phyloP scores from a whole-genome alignment of 2,329 filamentous ascomycete genomes.

The Aspergillus melleus region DNA sequence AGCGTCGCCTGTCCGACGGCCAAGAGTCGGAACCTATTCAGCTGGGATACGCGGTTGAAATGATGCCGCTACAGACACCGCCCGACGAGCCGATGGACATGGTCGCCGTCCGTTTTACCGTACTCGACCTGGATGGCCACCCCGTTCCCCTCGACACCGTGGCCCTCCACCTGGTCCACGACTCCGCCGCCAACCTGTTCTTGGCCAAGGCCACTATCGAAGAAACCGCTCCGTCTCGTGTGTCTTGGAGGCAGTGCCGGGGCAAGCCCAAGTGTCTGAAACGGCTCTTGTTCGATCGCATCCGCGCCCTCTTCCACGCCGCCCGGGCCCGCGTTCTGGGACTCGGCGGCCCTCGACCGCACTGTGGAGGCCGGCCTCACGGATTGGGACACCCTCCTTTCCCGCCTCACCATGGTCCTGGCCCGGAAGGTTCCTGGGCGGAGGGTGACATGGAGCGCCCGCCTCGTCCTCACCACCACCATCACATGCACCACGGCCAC shows the following conservation, averaged over 20 bases:
- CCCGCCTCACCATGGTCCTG: slow-evolving; percentile 8
- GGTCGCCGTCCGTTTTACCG: slow-evolving; percentile 44
- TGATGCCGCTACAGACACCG: slow-evolving; percentile 32
- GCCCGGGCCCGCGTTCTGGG: slow-evolving; percentile 39
- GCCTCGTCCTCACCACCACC: slow-evolving; percentile 31
- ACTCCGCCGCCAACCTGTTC: slow-evolving; percentile 35
- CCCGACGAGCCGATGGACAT: slow-evolving; percentile 36
- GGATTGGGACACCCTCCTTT: slow-evolving; percentile 6
- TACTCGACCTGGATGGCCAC: slow-evolving; percentile 43
- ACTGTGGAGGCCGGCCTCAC: slow-evolving; percentile 30
- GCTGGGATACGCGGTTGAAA: slow-evolving; percentile 46
- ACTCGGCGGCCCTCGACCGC: slow-evolving; percentile 27
- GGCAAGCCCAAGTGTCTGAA: slow-evolving; percentile 41
- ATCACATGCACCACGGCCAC: slow-evolving; percentile 33
- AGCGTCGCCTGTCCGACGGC: slow-evolving; percentile 37
- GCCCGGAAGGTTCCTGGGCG: slow-evolving; percentile 4
- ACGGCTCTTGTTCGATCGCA: slow-evolving; percentile 39
- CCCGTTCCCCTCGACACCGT: slow-evolving; percentile 48
- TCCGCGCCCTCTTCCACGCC: slow-evolving; percentile 38
- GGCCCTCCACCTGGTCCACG: slow-evolving; percentile 40
- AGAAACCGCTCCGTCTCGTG: slow-evolving; percentile 35
- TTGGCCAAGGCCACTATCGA: slow-evolving; percentile 41
- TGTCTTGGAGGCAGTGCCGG: slow-evolving; percentile 46
- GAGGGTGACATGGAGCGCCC: slow-evolving; percentile 17
- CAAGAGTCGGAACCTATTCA: slow-evolving; percentile 37